Base-by-base conservation (phyloP, 2,329 filamentous ascomycete species). In the Geosmithia putterillii region DNA sequence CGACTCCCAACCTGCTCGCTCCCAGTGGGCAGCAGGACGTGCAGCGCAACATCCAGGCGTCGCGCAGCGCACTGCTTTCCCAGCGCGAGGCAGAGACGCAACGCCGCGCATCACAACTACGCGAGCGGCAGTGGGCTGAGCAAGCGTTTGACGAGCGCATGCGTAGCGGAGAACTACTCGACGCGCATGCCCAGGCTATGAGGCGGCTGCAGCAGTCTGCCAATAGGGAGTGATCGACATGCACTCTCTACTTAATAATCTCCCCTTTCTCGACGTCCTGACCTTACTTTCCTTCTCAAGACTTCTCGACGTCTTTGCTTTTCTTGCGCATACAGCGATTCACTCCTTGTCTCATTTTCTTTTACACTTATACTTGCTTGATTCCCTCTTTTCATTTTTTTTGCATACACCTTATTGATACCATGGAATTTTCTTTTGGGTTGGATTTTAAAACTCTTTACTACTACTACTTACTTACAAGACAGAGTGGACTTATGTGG, bases 111-210 rank as follows among this genome's bases (percentile, higher is more conserved):
- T 66, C 72, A 53, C 73, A 79, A 51, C 69, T 71, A 44, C 63
- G 68, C 37, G 75, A 74, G 41, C 74, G 72, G 49, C 71, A 77
- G 48, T 67, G 74, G 43, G 67, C 70, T 6, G 78, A 85, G 14
- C 73, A 73, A 41, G 71, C 71, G 34, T 79, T 87, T 52, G 83
- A 87, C 50, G 77, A 82, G 58, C 73, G 77, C 50, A 92, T 94
- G 83, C 72, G 86, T 43, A 79, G 76, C 15, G 81, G 81, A 0
- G 77, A 83, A 49, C 74, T 94, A 67, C 68, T 84, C 42, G 82
- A 85, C 39, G 73, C 81, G 19, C 89, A 95, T 58, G 73, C 83
- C 18, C 82, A 89, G 49, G 85, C 83, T 1, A 73, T 95, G 74
- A 72, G 83, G 48, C 80, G 72, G 58, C 83, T 95, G 80, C 88